phyloP scores from a whole-genome alignment of 2,329 filamentous ascomycete species.

The Plenodomus lindquistii region DNA sequence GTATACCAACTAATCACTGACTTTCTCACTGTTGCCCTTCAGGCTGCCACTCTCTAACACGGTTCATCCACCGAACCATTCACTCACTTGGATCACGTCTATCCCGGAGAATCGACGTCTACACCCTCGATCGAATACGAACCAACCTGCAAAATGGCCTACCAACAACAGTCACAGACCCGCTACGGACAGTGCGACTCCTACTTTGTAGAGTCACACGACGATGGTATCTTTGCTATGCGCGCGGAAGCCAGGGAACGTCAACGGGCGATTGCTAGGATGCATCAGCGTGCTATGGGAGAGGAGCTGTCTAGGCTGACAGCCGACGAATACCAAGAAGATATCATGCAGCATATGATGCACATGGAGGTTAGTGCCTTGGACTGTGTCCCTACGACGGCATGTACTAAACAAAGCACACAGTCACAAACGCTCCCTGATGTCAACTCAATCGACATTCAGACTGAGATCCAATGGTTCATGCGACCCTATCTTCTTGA shows the following conservation, averaged over 20 bases:
- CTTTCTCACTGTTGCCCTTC: conserved; percentile 52
- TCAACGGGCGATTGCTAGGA: conserved; percentile 75
- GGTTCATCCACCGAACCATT: conserved; percentile 41
- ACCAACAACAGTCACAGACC: conserved; percentile 54
- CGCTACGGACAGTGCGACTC: conserved; percentile 68
- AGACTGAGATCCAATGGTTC: conserved; percentile 99
- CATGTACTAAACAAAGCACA: conserved; percentile 28
- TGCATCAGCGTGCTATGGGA: conserved; percentile 84
- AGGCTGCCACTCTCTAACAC: conserved; percentile 57
- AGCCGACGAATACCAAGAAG: conserved; percentile 89
- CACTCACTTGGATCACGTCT: conserved; percentile 28
- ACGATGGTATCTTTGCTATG: conserved; percentile 56
- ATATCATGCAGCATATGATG: conserved; percentile 92
- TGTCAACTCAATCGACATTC: conserved; percentile 97
- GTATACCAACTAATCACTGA: conserved; percentile 62
- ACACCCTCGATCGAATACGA: conserved; percentile 44
- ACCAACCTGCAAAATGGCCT: conserved; percentile 58
- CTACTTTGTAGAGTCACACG: conserved; percentile 67
- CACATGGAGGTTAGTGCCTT: conserved; percentile 76
- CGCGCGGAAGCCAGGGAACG: conserved; percentile 74
- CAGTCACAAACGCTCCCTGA: conserved; percentile 87
- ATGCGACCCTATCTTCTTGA: conserved; percentile 98
- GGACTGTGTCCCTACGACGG: conserved; percentile 4
- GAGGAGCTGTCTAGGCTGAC: conserved; percentile 85
- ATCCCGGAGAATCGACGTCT: conserved; percentile 53